A percentile compares a stretch with the other conserved stretches of the same genome.
Conservation (phyloP, 208 protist genomes). For the Sergeia podlipaevii region DNA sequence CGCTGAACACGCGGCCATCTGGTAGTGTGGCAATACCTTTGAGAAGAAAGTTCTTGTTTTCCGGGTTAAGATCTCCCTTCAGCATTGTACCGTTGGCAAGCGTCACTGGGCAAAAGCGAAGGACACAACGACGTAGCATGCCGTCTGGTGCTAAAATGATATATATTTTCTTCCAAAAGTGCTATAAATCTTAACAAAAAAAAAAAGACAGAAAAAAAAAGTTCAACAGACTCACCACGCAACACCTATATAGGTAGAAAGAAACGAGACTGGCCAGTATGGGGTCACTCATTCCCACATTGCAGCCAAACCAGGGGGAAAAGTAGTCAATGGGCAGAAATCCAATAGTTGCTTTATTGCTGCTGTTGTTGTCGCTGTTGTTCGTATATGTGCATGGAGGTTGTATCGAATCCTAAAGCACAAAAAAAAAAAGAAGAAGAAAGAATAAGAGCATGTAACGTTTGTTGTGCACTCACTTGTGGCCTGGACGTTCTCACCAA, state of each 20-base stretch:
- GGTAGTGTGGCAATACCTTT: conserved; percentile 60
- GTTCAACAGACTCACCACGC: too few relatives aligned
- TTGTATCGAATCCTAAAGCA: neutral
- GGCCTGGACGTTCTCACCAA: too few relatives aligned
- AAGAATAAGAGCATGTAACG: too few relatives aligned
- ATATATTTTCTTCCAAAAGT: neutral
- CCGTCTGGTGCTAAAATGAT: neutral
- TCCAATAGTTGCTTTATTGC: too few relatives aligned
- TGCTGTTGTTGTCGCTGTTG: conserved; percentile 1
- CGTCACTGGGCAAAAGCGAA: conserved; percentile 30
- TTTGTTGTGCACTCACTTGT: too few relatives aligned
- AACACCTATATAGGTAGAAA: too few relatives aligned
- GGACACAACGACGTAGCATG: conserved; percentile 16
- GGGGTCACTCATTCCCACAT: too few relatives aligned
- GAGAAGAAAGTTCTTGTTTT: conserved; percentile 34
- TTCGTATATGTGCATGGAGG: conserved; percentile 3
- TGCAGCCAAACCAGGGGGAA: too few relatives aligned
- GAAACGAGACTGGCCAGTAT: too few relatives aligned
- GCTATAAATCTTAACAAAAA: conserved; percentile 10
- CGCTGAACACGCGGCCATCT: conserved; percentile 78
- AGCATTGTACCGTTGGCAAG: conserved; percentile 70
- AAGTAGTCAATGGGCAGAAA: too few relatives aligned
- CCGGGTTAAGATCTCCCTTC: conserved; percentile 62
- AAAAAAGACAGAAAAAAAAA: conserved; percentile 18
- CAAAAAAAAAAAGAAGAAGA: conserved; percentile 8